Evolutionary conservation across 2,329 filamentous ascomycete species (phyloP).

Genomic region (Xylariaceae sp.): DNA sequence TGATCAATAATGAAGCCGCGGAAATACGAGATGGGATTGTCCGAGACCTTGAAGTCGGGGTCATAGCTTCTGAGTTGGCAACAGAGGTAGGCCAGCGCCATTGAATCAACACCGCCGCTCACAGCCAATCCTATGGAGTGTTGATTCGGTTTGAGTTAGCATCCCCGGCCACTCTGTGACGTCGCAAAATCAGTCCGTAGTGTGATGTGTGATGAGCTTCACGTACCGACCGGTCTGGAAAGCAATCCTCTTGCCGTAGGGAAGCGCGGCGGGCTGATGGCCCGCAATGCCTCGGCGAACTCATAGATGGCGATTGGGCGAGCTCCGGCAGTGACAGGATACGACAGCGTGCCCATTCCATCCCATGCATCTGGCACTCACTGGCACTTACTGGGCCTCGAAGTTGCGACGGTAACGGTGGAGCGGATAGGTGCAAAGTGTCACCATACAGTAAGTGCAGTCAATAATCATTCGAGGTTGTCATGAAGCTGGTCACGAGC

Average conservation of each 20-base stretch:
- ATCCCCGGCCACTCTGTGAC: neutral
- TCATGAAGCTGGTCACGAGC: too few species aligned
- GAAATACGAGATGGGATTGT: conserved; percentile 40
- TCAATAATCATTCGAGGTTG: neutral
- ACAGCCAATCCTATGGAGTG: conserved; percentile 61
- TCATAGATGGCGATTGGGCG: conserved; percentile 37
- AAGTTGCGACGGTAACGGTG: neutral
- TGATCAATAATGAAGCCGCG: conserved; percentile 54
- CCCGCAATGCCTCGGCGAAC: conserved; percentile 46
- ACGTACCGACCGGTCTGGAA: conserved; percentile 41
- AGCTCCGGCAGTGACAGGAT: conserved; percentile 37
- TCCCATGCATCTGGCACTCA: conserved; percentile 17
- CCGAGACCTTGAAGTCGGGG: conserved; percentile 37
- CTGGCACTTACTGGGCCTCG: neutral
- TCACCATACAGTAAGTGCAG: neutral
- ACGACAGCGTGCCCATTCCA: conserved; percentile 39
- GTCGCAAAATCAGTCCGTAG: neutral
- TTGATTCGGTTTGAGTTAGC: conserved; percentile 1
- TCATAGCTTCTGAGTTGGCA: conserved; percentile 38
- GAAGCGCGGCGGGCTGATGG: conserved; percentile 47
- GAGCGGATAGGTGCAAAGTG: neutral
- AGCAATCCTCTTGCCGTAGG: conserved; percentile 34
- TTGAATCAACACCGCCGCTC: conserved; percentile 95
- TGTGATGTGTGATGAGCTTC: neutral
- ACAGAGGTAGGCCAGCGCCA: conserved; percentile 81